These are phyloP conservation scores for Diutina scorzettiae DNA, from an alignment of 1,139 yeast genomes.

Conservation along the genomic window DNA sequence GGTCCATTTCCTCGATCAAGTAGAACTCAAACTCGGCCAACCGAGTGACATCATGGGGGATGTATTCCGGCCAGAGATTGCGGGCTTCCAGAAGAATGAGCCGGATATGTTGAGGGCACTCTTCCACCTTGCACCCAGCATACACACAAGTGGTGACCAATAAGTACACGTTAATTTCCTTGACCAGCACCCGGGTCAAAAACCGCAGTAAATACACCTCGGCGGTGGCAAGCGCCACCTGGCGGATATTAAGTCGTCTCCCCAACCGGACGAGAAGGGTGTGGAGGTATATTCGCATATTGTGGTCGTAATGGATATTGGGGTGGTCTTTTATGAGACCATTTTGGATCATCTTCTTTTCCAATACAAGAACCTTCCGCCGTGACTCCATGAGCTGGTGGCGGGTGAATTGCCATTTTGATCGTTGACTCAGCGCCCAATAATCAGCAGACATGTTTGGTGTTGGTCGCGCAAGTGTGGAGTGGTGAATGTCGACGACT, in stretches of 20 bases:
- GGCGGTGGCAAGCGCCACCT: conserved; percentile 79
- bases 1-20: conserved; percentile 77
- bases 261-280: conserved; percentile 66
- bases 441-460: conserved; percentile 34
- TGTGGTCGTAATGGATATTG: conserved; percentile 41
- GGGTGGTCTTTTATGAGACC: conserved; percentile 34
- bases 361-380: conserved; percentile 26
- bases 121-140: conserved; percentile 88
- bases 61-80: conserved; percentile 87
- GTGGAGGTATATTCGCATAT: conserved; percentile 59
- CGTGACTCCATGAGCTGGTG: conserved; percentile 29
- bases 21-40: conserved; percentile 96
- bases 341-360: conserved; percentile 34
- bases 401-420: conserved; percentile 31
- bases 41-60: conserved; percentile 83
- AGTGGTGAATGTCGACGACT: too few relatives aligned
- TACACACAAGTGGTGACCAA: conserved; percentile 78
- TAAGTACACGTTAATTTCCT: conserved; percentile 73
- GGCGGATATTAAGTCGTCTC: conserved; percentile 62
- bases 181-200: conserved; percentile 56
- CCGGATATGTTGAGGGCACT: conserved; percentile 87
- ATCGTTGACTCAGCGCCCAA: conserved; percentile 35
- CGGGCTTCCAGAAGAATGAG: conserved; percentile 77
- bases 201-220: conserved; percentile 74
- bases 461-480: too few relatives aligned